phyloP scores from a whole-genome alignment of 2,329 filamentous ascomycete species.

The Colletotrichum lupini region DNA sequence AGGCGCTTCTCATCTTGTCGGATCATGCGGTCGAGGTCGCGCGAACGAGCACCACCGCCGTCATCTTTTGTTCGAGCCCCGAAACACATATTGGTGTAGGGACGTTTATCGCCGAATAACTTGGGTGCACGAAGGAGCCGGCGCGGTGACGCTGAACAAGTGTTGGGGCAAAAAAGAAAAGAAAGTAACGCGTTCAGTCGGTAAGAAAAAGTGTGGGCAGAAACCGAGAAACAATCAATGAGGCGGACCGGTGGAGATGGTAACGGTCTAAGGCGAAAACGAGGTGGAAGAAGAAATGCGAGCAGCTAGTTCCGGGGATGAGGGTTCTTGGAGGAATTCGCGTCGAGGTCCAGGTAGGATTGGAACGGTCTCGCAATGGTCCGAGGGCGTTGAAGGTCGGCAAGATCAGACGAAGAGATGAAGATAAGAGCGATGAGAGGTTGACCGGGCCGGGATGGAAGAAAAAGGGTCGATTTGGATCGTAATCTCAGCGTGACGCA shows the following conservation, averaged over 20 bases:
- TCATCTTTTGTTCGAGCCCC: slow-evolving; percentile 64
- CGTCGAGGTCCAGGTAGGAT: not conserved
- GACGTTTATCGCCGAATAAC: not conserved
- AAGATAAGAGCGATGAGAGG: not conserved
- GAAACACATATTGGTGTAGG: slow-evolving; percentile 69
- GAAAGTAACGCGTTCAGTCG: slow-evolving; percentile 4
- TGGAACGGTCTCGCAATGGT: slow-evolving; percentile 8
- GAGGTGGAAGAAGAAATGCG: not conserved
- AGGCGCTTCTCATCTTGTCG: slow-evolving; percentile 89
- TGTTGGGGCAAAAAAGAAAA: not conserved
- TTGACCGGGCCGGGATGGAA: slow-evolving; percentile 3
- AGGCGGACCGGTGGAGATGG: not conserved
- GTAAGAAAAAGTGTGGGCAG: not conserved
- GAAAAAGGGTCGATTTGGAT: slow-evolving; percentile 1
- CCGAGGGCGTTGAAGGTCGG: slow-evolving; percentile 23
- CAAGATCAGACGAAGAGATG: slow-evolving; percentile 25
- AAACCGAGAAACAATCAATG: not conserved
- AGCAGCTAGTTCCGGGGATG: not conserved
- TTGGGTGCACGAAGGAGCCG: not conserved
- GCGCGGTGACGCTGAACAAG: not conserved
- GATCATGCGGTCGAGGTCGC: slow-evolving; percentile 88
- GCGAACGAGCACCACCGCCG: slow-evolving; percentile 65
- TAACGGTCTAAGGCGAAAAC: slow-evolving; percentile 9
- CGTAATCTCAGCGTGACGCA: not conserved
- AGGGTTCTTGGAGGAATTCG: slow-evolving; percentile 1